Conservation (phyloP, 1,284 basidiomycete species). For the Lignosus rhinocerotis region DNA sequence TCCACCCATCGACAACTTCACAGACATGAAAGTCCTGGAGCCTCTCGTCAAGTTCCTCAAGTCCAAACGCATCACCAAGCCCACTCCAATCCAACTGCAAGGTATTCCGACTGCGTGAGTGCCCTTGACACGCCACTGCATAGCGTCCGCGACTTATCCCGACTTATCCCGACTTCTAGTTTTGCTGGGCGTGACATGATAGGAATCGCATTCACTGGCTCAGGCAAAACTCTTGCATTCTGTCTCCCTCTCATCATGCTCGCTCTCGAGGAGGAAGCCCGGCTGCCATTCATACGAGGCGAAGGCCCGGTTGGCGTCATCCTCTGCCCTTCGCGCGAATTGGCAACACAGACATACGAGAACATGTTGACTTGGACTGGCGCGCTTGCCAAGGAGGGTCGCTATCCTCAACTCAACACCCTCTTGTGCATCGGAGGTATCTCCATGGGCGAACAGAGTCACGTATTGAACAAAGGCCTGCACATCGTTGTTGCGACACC, state of each 20-base stretch:
- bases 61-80: slow-evolving; percentile 81
- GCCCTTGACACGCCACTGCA: background rate
- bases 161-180: slow-evolving; percentile 38
- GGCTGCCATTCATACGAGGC: slow-evolving; percentile 86
- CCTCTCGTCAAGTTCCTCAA: slow-evolving; percentile 83
- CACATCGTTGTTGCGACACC: slow-evolving; percentile 98
- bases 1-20: slow-evolving; percentile 91
- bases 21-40: slow-evolving; percentile 96
- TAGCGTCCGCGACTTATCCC: background rate
- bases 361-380: slow-evolving; percentile 86
- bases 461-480: slow-evolving; percentile 86
- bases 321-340: slow-evolving; percentile 92
- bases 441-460: slow-evolving; percentile 94
- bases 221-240: slow-evolving; percentile 81
- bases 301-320: slow-evolving; percentile 96
- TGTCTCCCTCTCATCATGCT: slow-evolving; percentile 95
- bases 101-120: slow-evolving; percentile 92
- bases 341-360: slow-evolving; percentile 96
- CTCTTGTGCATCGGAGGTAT: slow-evolving; percentile 97
- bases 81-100: slow-evolving; percentile 97
- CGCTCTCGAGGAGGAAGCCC: slow-evolving; percentile 89
- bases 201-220: slow-evolving; percentile 82
- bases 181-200: slow-evolving; percentile 93
- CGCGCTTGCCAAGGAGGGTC: slow-evolving; percentile 76
- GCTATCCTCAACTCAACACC: slow-evolving; percentile 85